phyloP scores from a whole-genome alignment of 2,329 filamentous ascomycete genomes.

The Aspergillus neoniger region DNA sequence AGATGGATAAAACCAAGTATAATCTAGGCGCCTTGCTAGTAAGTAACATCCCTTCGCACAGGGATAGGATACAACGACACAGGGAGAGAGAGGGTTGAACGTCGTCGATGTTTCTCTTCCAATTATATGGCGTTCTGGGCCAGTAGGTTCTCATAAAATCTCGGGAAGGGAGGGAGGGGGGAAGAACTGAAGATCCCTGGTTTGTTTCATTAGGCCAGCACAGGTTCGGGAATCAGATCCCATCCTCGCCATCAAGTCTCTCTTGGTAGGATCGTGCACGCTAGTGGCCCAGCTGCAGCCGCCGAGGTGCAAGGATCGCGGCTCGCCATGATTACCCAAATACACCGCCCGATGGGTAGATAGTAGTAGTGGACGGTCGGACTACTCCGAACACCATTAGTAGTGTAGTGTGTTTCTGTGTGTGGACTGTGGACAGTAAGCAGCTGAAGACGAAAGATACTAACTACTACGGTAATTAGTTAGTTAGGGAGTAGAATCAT shows the following conservation, averaged over 20 bases:
- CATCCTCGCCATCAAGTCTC: neutral
- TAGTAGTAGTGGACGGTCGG: neutral
- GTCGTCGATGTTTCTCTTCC: neutral
- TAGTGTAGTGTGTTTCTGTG: too few relatives aligned
- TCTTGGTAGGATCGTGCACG: slow-evolving; percentile 12
- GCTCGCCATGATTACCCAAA: slow-evolving; percentile 4
- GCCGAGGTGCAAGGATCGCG: slow-evolving; percentile 6
- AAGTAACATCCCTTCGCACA: neutral
- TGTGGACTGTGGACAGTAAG: neutral
- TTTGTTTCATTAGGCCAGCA: slow-evolving; percentile 3
- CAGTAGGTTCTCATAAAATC: neutral
- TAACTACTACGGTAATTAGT: too few relatives aligned
- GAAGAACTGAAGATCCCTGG: neutral
- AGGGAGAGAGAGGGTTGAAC: neutral
- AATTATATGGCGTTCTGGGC: neutral
- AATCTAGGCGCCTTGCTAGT: neutral
- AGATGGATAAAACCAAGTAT: neutral
- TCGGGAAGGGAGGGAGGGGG: neutral
- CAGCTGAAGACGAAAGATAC: neutral
- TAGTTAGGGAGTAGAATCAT: too few relatives aligned
- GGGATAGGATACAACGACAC: neutral
- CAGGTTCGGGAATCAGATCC: slow-evolving; percentile 4
- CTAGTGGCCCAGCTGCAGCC: slow-evolving; percentile 1
- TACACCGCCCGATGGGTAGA: neutral
- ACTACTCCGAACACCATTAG: neutral